Conservation (phyloP, 2,329 filamentous ascomycete genomes). For the Nigrospora oryzae region DNA sequence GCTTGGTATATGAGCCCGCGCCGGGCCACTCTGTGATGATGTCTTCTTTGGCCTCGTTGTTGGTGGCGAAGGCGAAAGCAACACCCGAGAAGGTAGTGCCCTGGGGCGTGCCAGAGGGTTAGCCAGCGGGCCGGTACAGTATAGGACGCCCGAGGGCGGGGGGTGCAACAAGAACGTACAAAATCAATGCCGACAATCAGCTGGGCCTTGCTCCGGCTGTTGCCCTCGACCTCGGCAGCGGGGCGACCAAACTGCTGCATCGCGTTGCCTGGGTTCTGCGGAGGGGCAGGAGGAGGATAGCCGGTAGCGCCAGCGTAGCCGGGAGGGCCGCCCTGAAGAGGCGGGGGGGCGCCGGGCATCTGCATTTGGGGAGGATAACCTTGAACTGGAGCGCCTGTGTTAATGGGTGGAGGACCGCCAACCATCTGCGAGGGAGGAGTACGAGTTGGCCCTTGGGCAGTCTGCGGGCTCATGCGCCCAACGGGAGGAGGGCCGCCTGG, state of each 20-base stretch:
- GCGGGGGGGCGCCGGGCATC: constrained; percentile 25
- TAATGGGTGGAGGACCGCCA: constrained; percentile 59
- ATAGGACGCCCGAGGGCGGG: no score
- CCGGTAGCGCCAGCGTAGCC: constrained; percentile 36
- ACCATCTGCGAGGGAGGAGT: constrained; percentile 53
- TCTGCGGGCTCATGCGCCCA: constrained; percentile 45
- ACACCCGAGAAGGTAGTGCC: constrained; percentile 3
- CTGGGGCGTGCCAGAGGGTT: neutral
- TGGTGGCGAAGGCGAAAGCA: constrained; percentile 3
- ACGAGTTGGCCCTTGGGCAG: constrained; percentile 37
- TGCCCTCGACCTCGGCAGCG: constrained; percentile 74
- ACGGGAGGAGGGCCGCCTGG: constrained; percentile 35
- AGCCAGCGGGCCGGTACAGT: no score
- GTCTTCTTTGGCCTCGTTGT: constrained; percentile 2
- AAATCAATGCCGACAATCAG: constrained; percentile 99
- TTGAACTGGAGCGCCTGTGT: constrained; percentile 49
- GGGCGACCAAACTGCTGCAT: constrained; percentile 35
- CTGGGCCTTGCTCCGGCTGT: constrained; percentile 86
- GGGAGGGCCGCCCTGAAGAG: constrained; percentile 35
- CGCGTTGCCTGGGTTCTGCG: constrained; percentile 26
- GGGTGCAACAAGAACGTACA: constrained; percentile 43
- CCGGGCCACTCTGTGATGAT: constrained; percentile 5
- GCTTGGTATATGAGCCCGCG: constrained; percentile 85
- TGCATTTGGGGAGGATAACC: constrained; percentile 49
- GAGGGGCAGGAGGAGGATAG: constrained; percentile 36